Evolutionary conservation across 2,329 filamentous ascomycete species (phyloP).

Genomic region (Pseudocercospora macadamiae): DNA sequence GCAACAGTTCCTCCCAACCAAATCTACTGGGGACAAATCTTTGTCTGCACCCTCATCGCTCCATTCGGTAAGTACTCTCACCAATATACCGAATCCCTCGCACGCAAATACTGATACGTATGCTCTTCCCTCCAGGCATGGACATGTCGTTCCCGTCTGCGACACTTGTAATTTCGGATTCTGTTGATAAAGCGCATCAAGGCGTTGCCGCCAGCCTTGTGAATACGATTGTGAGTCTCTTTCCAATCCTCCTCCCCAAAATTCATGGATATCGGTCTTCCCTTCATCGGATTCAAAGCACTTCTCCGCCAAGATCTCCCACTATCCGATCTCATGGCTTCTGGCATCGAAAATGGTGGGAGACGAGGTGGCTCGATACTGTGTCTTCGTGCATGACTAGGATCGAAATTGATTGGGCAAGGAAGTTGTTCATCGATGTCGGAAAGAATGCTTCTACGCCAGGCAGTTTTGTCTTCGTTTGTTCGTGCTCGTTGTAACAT

Average conservation of each 20-base stretch:
- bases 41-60: conserved; percentile 58
- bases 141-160: conserved; percentile 69
- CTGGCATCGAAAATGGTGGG: not conserved
- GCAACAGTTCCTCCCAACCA: conserved; percentile 56
- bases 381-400: not conserved
- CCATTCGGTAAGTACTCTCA: conserved; percentile 34
- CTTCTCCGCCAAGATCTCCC: not conserved
- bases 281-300: not conserved
- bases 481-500: not conserved
- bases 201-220: conserved; percentile 61
- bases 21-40: conserved; percentile 67
- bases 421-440: not conserved
- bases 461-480: not conserved
- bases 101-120: conserved; percentile 1
- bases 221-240: conserved; percentile 48
- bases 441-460: not conserved
- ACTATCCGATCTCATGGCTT: not conserved
- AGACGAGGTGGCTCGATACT: not conserved
- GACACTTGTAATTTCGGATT: conserved; percentile 62
- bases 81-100: not conserved
- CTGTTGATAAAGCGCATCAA: conserved; percentile 51
- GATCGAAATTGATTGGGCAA: not conserved
- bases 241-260: conserved; percentile 14
- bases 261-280: not conserved
- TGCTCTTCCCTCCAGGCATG: conserved; percentile 47